Evolutionary conservation across 495 filamentous ascomycete species (phyloP), one percentile per base, ranked within the genome.

Genomic region (Aspergillus avenaceus): DNA sequence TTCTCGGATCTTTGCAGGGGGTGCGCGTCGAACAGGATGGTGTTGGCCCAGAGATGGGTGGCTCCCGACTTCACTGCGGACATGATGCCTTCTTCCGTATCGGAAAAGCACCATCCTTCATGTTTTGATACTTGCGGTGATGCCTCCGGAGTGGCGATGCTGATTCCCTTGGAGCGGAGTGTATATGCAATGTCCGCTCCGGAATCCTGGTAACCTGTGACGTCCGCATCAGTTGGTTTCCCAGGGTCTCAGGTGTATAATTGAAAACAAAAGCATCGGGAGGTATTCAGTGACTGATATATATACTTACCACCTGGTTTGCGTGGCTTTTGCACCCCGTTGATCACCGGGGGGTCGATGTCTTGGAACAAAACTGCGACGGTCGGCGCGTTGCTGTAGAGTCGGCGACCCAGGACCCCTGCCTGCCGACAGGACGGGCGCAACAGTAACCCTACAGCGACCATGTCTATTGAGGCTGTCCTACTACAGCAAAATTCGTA

Each of bases 21-120:
- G 37, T 73, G 67, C 0, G 65, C 61, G 5, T 53, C 22, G 45
- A 73, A 73, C 1, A 70, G 37, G 43, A 67, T 66, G 1, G 69
- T 70, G 42, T 70, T 73, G 4, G 67, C 69, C 69, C 69, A 73
- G 4, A 70, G 45, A 49, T 69, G 66, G 6, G 67, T 73, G 0
- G 62, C 65, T 5, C 69, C 69, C 26, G 55, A 27, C 9, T 60
- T 24, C 0, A 73, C 43, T 3, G 69, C 69, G 3, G 55, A 57
- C 18, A 50, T 28, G 24, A 73, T 73, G 8, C 65, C 65, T 12
- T 60, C 62, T 41, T 66, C 64, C 11, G 64, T 64, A 47, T 73
- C 69, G 13, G 69, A 61, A 52, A 73, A 73, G 14, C 53, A 56
- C 65, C 67, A 67, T 9, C 62, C 63, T 32, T 60, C 32, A 49